Conservation (phyloP, 345 rosid genomes). For the Hibiscus trionum region DNA sequence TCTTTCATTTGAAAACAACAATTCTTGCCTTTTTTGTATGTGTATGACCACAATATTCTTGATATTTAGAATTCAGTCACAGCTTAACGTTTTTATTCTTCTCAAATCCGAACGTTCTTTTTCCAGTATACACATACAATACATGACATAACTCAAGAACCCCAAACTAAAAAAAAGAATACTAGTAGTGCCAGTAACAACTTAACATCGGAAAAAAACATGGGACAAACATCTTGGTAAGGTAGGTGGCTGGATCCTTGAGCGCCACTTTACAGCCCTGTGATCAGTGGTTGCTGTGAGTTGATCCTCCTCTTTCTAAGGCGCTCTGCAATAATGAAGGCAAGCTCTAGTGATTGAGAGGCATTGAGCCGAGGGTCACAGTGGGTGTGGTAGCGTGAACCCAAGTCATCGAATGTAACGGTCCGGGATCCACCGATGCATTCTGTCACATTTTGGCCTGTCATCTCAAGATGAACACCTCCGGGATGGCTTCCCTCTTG, state of each 20-base stretch:
- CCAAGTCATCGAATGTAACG: conserved; percentile 61
- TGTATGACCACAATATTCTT: not conserved
- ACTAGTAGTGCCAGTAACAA: conserved; percentile 3
- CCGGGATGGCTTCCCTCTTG: conserved; percentile 75
- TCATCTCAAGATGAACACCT: conserved; percentile 62
- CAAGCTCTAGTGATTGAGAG: conserved; percentile 61
- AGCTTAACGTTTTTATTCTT: not conserved
- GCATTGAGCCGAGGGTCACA: conserved; percentile 68
- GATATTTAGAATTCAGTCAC: not conserved
- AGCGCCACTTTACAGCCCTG: conserved; percentile 21
- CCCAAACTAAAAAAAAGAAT: not conserved
- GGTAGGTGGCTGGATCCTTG: not conserved
- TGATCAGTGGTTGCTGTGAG: conserved; percentile 32
- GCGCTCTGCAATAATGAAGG: conserved; percentile 63
- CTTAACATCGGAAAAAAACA: not conserved
- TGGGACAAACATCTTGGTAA: conserved; percentile 1
- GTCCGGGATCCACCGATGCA: conserved; percentile 62
- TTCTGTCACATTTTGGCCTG: conserved; percentile 67
- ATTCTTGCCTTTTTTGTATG: not conserved
- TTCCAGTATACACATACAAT: conserved; percentile 17
- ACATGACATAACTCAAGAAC: conserved; percentile 16
- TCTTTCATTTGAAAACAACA: not conserved
- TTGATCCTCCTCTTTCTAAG: conserved; percentile 58
- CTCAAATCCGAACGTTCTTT: not conserved
- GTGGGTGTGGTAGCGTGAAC: conserved; percentile 59